Evolutionary conservation across 108 stramenopile genomes (phyloP).

Genomic region (Cyclotella sp.): DNA sequence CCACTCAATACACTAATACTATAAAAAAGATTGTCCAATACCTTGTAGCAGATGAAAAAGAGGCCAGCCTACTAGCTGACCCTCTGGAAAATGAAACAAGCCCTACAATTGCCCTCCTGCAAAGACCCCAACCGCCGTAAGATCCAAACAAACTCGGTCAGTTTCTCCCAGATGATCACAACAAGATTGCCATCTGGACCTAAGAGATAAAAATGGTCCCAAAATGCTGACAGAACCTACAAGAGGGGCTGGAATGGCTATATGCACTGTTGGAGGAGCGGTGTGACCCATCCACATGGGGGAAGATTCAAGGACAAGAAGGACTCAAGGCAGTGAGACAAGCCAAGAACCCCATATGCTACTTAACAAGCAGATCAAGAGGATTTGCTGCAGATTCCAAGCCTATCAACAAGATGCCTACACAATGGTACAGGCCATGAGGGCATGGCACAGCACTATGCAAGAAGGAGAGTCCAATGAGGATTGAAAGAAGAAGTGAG

Average conservation of each 20-base stretch:
- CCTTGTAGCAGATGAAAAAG: neutral
- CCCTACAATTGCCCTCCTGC: neutral
- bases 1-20: neutral
- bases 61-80: neutral
- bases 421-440: no score
- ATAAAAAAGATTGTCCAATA: neutral
- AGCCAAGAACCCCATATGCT: no score
- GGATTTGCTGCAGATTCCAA: no score
- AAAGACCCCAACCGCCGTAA: neutral
- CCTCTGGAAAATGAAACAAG: neutral
- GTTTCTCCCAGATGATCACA: neutral
- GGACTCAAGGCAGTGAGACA: no score
- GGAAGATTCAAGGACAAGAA: neutral
- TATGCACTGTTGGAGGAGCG: neutral
- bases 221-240: neutral
- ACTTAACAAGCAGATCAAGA: no score
- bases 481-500: no score
- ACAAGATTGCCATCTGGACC: neutral
- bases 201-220: neutral
- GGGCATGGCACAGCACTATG: no score
- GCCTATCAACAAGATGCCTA: no score
- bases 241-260: neutral
- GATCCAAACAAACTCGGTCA: slow-evolving; percentile 1
- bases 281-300: neutral
- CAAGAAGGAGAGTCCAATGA: no score